These are phyloP conservation scores for Oryza meyeriana DNA, from an alignment of 176 grass and related monocot species.

Conservation along the genomic window DNA sequence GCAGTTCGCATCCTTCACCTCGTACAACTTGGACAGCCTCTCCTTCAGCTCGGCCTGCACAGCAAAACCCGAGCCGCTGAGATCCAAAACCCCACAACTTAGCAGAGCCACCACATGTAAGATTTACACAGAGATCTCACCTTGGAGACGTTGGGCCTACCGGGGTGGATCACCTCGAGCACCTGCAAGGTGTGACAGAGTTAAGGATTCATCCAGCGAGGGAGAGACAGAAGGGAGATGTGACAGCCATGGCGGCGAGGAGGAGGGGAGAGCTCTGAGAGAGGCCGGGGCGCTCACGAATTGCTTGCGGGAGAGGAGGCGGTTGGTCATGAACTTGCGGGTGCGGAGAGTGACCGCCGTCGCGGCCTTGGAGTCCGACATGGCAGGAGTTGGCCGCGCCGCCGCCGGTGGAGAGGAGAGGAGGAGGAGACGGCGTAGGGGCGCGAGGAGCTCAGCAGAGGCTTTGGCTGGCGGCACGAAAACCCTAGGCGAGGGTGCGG, in stretches of 20 bases:
- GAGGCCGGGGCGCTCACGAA: conserved; percentile 47
- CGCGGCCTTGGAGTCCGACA: conserved; percentile 73
- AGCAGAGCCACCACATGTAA: not conserved
- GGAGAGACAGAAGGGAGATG: not conserved
- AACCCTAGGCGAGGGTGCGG: conserved; percentile 22
- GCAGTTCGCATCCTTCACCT: conserved; percentile 79
- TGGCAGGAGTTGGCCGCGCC: conserved; percentile 29
- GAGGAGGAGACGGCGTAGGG: not conserved
- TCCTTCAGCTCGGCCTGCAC: conserved; percentile 83
- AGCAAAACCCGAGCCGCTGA: not conserved
- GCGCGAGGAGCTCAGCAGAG: not conserved
- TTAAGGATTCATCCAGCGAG: not conserved
- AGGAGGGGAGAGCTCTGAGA: not conserved
- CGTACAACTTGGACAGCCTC: conserved; percentile 66
- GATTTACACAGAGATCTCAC: conserved; percentile 15
- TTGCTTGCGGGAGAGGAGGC: conserved; percentile 95
- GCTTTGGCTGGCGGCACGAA: conserved; percentile 34
- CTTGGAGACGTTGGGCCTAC: conserved; percentile 85
- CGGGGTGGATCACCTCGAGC: conserved; percentile 93
- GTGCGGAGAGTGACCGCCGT: conserved; percentile 77
- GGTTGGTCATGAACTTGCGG: conserved; percentile 99
- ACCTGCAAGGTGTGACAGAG: conserved; percentile 41
- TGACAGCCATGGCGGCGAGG: not conserved
- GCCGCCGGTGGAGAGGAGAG: not conserved
- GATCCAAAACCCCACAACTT: not conserved